Percentiles rank a stretch among this genome's conserved stretches.
These are phyloP conservation scores for Wakefieldia striispora DNA, from an alignment of 768 basidiomycete species.

Conservation along the genomic window DNA sequence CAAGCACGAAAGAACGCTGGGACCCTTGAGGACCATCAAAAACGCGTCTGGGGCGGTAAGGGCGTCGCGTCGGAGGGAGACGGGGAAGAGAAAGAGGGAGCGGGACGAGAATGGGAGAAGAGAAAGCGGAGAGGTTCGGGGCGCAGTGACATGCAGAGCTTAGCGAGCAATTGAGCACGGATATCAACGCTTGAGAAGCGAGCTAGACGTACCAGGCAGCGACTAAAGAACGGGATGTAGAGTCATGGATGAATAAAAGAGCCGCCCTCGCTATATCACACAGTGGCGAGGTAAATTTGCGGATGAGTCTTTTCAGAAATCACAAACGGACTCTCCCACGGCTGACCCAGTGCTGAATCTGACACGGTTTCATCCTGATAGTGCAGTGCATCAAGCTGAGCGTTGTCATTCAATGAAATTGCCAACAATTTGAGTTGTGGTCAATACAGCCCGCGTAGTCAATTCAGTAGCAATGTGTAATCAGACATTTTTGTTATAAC, in stretches of 20 bases:
- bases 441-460: too few relatives aligned
- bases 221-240: background rate
- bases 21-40: conserved; percentile 36
- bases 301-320: conserved; percentile 2
- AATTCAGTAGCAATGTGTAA: too few relatives aligned
- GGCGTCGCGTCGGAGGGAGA: background rate
- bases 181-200: background rate
- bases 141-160: conserved; percentile 10
- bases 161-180: background rate
- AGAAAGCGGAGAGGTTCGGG: too few relatives aligned
- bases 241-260: conserved; percentile 8
- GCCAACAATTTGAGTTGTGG: too few relatives aligned
- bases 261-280: conserved; percentile 20
- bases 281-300: conserved; percentile 12
- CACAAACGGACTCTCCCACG: conserved; percentile 14
- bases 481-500: too few relatives aligned
- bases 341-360: too few relatives aligned
- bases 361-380: too few relatives aligned
- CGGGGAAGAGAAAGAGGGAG: background rate
- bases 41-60: too few relatives aligned
- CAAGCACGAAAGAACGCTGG: conserved; percentile 33
- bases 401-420: too few relatives aligned
- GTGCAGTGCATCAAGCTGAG: too few relatives aligned
- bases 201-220: too few relatives aligned
- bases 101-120: background rate